A percentile compares a stretch with the other conserved stretches of the same genome.
Evolutionary conservation across 257 asterid genomes (phyloP).

Genomic region (Verbena officinalis): DNA sequence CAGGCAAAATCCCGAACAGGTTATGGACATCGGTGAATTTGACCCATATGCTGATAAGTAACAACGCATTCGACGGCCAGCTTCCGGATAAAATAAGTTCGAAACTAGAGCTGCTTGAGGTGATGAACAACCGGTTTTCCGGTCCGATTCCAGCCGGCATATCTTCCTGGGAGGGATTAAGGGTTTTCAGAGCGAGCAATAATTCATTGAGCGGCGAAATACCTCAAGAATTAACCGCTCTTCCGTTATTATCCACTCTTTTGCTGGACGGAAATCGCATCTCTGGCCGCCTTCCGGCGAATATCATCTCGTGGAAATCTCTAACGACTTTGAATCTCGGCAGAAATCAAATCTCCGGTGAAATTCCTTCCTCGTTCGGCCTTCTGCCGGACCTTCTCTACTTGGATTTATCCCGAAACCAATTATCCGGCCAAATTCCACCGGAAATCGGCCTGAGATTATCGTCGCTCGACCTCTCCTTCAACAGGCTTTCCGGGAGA

Average conservation of each 20-base stretch:
- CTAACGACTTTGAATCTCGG: constrained; percentile 51
- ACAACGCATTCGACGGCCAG: constrained; percentile 64
- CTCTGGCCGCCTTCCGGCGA: constrained; percentile 63
- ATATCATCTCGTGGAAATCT: constrained; percentile 65
- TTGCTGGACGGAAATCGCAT: constrained; percentile 63
- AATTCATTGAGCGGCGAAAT: constrained; percentile 57
- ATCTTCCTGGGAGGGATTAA: constrained; percentile 55
- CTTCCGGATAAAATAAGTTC: constrained; percentile 55
- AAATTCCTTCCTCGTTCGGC: constrained; percentile 63
- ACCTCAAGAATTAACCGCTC: constrained; percentile 68
- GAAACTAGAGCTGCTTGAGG: constrained; percentile 42
- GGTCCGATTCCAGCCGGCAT: constrained; percentile 67
- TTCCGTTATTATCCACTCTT: constrained; percentile 40
- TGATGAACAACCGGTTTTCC: constrained; percentile 60
- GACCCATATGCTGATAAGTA: constrained; percentile 34
- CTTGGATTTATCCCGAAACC: constrained; percentile 72
- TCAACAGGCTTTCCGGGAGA: constrained; percentile 64
- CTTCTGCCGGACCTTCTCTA: constrained; percentile 45
- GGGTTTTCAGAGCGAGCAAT: constrained; percentile 58
- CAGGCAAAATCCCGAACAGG: constrained; percentile 68
- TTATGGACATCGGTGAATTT: constrained; percentile 56
- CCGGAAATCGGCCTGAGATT: constrained; percentile 46
- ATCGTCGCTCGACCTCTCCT: constrained; percentile 60
- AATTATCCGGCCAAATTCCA: constrained; percentile 74
- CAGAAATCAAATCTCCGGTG: constrained; percentile 69